A percentile compares a stretch with the other conserved stretches of the same genome.
Conservation (phyloP, 495 filamentous ascomycete species). For the Acidomyces sp. region DNA sequence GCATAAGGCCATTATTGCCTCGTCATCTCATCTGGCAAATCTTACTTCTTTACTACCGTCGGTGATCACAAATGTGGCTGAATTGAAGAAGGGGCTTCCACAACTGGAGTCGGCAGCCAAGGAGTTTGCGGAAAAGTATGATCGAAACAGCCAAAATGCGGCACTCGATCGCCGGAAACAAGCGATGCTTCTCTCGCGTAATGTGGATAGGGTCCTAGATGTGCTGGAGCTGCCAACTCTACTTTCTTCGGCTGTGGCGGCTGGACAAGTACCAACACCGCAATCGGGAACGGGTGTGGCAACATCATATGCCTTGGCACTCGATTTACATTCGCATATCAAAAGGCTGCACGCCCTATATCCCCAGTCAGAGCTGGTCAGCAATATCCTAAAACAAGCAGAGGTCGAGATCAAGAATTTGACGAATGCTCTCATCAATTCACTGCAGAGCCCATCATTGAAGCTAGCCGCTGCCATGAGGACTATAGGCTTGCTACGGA, state of each 20-base stretch:
- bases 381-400: conserved; percentile 60
- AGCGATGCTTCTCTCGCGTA: conserved; percentile 72
- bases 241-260: conserved; percentile 59
- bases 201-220: conserved; percentile 80
- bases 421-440: conserved; percentile 68
- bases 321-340: conserved; percentile 91
- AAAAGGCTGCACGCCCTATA: conserved; percentile 73
- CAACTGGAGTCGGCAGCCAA: conserved; percentile 66
- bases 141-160: conserved; percentile 57
- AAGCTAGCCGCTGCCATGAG: conserved; percentile 87
- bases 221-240: conserved; percentile 84
- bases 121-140: conserved; percentile 72
- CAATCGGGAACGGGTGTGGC: conserved; percentile 27
- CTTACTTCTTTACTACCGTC: conserved; percentile 53
- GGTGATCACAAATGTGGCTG: conserved; percentile 48
- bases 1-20: conserved; percentile 73
- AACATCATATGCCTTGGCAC: conserved; percentile 73
- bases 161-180: conserved; percentile 63
- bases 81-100: conserved; percentile 60
- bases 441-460: conserved; percentile 60
- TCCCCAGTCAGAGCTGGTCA: conserved; percentile 60
- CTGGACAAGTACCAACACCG: conserved; percentile 25
- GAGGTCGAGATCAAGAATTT: conserved; percentile 83
- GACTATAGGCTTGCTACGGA: conserved; percentile 79
- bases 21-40: conserved; percentile 60